Base-by-base conservation (phyloP, 495 filamentous ascomycete genomes). In the Penicillium riverlandense region DNA sequence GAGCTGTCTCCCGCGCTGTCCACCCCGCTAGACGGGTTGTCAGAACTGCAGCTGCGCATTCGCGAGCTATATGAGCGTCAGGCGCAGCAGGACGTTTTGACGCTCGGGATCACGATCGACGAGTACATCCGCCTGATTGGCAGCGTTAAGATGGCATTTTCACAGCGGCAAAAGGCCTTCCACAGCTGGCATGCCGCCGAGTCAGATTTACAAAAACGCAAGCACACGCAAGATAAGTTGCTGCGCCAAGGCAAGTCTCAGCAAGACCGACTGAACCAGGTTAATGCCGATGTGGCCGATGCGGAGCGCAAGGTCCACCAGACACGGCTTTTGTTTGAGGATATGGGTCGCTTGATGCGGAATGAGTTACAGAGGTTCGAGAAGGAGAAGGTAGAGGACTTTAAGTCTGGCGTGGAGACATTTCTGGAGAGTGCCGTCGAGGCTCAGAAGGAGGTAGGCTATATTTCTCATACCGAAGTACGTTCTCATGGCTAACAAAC, bases 381-480 rank as follows among this genome's bases (percentile, higher is more conserved):
- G 70, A 79, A 79, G 53, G 92, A 98, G 70, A 98, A 98, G 72
- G 92, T 98, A 7, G 92, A 98, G 61, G 92, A 98, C 62, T 98
- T 98, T 67, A 98, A 97, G 71, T 90, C 85, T 47, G 94, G 88
- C 0, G 91, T 98, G 2, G 92, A 98, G 71, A 98, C 92, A 0
- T 98, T 91, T 63, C 70, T 98, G 51, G 92, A 98, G 68, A 86
- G 90, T 46, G 87, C 91, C 7, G 89, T 98, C 4, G 92, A 98
- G 69, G 94, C 88, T 41, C 92, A 98, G 71, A 98, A 98, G 69
- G 92, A 98, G 84, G 92, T 91, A 62, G 58, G 79, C 65, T 16
- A 3, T 22, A 4, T 27, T 29, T 7, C 29, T 37, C 27, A 15
- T 43, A 16, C 11, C 2, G 22, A 5, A 41, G 1, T 39, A n/a